Evolutionary conservation across 202 grass and related monocot genomes (phyloP).

Genomic region (Panicum hallii): DNA sequence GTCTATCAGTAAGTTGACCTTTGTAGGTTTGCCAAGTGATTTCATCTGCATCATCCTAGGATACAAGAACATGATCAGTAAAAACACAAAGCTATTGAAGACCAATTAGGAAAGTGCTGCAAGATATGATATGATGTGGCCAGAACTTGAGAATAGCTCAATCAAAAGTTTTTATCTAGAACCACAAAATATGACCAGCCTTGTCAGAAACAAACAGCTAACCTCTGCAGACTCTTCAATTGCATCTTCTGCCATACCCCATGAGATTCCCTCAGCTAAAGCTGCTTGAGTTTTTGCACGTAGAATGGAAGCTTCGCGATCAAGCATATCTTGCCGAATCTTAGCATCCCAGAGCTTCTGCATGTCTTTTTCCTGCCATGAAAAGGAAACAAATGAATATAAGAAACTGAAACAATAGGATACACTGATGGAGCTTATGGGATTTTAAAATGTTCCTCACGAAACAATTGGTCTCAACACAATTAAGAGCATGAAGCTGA

Average conservation of each 20-base stretch:
- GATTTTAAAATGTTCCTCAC: conserved; percentile 7
- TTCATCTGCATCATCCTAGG: conserved; percentile 87
- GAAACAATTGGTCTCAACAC: background rate
- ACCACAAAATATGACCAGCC: conserved; percentile 8
- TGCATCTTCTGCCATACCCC: conserved; percentile 96
- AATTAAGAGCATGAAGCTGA: background rate
- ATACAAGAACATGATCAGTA: conserved; percentile 41
- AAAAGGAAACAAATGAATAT: conserved; percentile 40
- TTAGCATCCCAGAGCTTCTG: conserved; percentile 76
- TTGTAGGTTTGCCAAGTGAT: conserved; percentile 98
- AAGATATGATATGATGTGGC: conserved; percentile 1
- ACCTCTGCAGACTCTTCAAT: conserved; percentile 80
- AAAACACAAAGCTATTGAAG: conserved; percentile 25
- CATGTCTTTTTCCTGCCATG: conserved; percentile 84
- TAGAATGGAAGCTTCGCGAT: conserved; percentile 86
- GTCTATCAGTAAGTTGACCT: conserved; percentile 94
- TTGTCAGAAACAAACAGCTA: conserved; percentile 33
- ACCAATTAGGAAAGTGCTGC: conserved; percentile 8
- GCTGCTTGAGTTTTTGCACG: conserved; percentile 86
- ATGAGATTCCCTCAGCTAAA: conserved; percentile 95
- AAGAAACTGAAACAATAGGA: conserved; percentile 35
- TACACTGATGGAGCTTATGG: conserved; percentile 7
- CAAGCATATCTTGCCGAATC: conserved; percentile 69
- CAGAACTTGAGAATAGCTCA: conserved; percentile 17
- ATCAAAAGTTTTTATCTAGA: conserved; percentile 20